A percentile compares a stretch with the other conserved stretches of the same genome.
Conservation (phyloP, 2,329 filamentous ascomycete species). For the Bipolaris zeicola region DNA sequence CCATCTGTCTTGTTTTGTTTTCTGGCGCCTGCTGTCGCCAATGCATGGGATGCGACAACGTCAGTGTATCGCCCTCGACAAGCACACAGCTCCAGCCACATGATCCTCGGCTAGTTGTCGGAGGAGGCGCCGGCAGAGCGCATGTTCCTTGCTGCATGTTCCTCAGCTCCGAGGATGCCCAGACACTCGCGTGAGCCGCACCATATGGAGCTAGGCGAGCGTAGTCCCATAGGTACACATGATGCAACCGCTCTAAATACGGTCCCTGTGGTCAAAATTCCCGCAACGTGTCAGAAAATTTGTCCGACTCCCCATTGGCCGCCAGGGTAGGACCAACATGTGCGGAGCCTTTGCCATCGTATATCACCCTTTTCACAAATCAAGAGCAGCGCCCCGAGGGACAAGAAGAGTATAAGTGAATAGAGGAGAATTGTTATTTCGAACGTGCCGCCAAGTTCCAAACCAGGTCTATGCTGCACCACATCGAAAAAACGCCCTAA, state of each 20-base stretch:
- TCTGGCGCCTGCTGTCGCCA: not conserved
- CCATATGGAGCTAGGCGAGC: constrained; percentile 8
- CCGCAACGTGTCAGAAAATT: constrained; percentile 33
- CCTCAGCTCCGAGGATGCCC: constrained; percentile 28
- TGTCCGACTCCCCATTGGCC: constrained; percentile 19
- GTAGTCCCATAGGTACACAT: not conserved
- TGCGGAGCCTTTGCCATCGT: not conserved
- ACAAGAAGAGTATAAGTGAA: not conserved
- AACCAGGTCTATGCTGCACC: constrained; percentile 44
- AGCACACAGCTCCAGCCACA: constrained; percentile 28
- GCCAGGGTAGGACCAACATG: not conserved
- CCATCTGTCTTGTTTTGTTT: constrained; percentile 4
- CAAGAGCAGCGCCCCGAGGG: not conserved
- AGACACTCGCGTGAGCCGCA: constrained; percentile 29
- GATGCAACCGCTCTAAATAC: constrained; percentile 10
- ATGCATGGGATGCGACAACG: not conserved
- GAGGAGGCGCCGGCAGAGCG: constrained; percentile 17
- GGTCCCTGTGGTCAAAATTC: constrained; percentile 13
- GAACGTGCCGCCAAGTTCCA: constrained; percentile 44
- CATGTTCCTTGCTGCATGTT: constrained; percentile 21
- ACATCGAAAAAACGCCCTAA: constrained; percentile 39
- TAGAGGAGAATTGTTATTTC: constrained; percentile 47
- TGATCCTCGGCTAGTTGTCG: constrained; percentile 25
- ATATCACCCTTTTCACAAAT: not conserved
- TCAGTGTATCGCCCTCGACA: constrained; percentile 14